phyloP scores from a whole-genome alignment of 1,139 yeast species.

The Pneumocystis murina region DNA sequence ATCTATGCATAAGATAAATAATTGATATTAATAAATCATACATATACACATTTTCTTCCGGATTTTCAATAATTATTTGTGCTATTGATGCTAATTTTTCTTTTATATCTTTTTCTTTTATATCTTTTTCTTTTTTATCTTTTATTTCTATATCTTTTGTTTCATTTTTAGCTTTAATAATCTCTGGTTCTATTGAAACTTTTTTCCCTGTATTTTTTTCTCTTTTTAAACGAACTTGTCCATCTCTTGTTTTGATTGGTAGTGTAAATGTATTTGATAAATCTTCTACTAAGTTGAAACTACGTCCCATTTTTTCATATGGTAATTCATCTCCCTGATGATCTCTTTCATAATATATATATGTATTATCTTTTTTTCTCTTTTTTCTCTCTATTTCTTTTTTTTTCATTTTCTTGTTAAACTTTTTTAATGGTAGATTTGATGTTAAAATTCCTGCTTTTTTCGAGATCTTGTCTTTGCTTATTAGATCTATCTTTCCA shows the following conservation, averaged over 20 bases:
- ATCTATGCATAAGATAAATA: slow-evolving; percentile 19
- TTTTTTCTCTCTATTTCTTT: not conserved
- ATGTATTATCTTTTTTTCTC: not conserved
- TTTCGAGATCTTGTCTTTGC: no score
- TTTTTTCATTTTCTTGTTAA: not conserved
- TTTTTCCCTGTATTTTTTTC: slow-evolving; percentile 15
- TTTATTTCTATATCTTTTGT: slow-evolving; percentile 19
- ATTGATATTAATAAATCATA: not conserved
- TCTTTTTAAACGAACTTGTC: slow-evolving; percentile 48
- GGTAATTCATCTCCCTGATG: slow-evolving; percentile 20
- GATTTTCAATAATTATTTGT: slow-evolving; percentile 65
- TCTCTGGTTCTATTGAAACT: slow-evolving; percentile 19
- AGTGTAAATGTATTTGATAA: slow-evolving; percentile 49
- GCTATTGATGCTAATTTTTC: slow-evolving; percentile 78
- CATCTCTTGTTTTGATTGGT: slow-evolving; percentile 65
- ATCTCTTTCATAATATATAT: slow-evolving; percentile 10
- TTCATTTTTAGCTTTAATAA: slow-evolving; percentile 16
- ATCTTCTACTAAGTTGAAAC: slow-evolving; percentile 20
- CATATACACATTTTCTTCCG: slow-evolving; percentile 50
- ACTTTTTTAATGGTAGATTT: no score
- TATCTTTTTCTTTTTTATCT: slow-evolving; percentile 20
- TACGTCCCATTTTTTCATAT: slow-evolving; percentile 23
- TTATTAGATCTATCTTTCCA: no score
- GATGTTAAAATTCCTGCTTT: no score
- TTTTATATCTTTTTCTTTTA: slow-evolving; percentile 34